Base-by-base conservation (phyloP, 768 basidiomycete species). In the Piloderma croceum region DNA sequence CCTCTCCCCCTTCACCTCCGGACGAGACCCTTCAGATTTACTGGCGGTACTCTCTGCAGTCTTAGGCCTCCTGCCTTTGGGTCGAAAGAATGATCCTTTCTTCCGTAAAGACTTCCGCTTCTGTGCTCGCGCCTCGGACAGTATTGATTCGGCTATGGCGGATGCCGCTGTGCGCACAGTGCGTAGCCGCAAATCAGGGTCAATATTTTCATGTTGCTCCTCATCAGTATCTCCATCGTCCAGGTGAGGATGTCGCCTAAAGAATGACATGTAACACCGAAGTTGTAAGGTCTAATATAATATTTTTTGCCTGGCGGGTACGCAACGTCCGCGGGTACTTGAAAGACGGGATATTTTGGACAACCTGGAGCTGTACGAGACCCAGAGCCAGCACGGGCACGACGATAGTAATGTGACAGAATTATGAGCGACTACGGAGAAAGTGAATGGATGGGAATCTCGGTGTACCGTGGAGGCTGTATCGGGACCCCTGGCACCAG, bases 151-250 rank as follows among this genome's bases (percentile, higher is more conserved):
- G 46, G 88, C 84, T 49, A 96, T 81, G 27, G 88, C 89, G 13
- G 87, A 90, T 2, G 87, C 84, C 13, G 93, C 93, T 1, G 93
- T 96, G 52, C 84, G 83, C n/a, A 91, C 89, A 1, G 90, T 93
- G 38, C 89, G 80, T 36, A 97, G 71, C 27, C 91, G 82, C 10
- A 92, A 73, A 54, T 90, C 80, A 15, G 85, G 84, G 69, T 97
- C 92, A 50, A 89, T 81, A 40, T 61, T 64, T 19, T 73, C 75
- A 57, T 87, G 78, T 54, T 78, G 64, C 53, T 82, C 79, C 47
- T 79, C 74, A 61, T 81, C 76, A 33, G 65, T 66, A 51, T 72
- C 69, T 34, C 66, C 56, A 44, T 72, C 47, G 18, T 60, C 59
- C 15, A 48, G 51, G 17, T 56, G 54, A 21, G 59, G 59, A 34